Evolutionary conservation across 495 filamentous ascomycete species (phyloP), one percentile per base, ranked within the genome.

Genomic region (Echria macrotheca): DNA sequence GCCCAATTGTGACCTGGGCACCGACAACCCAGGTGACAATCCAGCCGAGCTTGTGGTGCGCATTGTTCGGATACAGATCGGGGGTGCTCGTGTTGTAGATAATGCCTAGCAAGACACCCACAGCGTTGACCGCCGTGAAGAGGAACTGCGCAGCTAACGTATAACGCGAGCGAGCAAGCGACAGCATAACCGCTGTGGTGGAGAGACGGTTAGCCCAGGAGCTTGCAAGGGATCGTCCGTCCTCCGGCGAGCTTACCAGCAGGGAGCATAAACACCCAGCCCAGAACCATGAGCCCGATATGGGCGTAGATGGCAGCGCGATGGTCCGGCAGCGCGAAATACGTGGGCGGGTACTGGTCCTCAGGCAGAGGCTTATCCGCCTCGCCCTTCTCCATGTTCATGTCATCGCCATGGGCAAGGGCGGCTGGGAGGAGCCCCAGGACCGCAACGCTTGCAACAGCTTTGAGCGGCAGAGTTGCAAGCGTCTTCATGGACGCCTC

Each of bases 1-100:
- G 62, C 15, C 81, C 77, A 59, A 94, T 70, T 10, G 84, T 47
- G 9, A 82, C 77, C 69, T 95, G 91, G 22, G 72, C 78, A 32
- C 73, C 68, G 9, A 86, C 71, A 11, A 89, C 72, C 72, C 79
- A 86, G 9, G 86, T 91, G 24, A 85, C 74, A 31, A 87, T 71
- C 93, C 93, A 97, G 25, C 93, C 93, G 40, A 93, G 75, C 66
- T 85, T 90, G 67, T 89, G 83, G 62, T 97, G 94, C 5, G 85
- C 79, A 60, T 96, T 95, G 60, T 87, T 85, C 42, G 82, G 78
- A 61, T 96, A 97, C 15, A 98, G 69, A 63, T 96, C 88, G 2
- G 90, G 90, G 0, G 89, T 96, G 39, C 78, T 81, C 54, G 74
- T 74, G 63, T 91, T 87, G 70, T 96, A 95, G 15, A 93, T 71